Base-by-base conservation (phyloP, 2,329 filamentous ascomycete species). In the Sphaerostilbella broomeana region DNA sequence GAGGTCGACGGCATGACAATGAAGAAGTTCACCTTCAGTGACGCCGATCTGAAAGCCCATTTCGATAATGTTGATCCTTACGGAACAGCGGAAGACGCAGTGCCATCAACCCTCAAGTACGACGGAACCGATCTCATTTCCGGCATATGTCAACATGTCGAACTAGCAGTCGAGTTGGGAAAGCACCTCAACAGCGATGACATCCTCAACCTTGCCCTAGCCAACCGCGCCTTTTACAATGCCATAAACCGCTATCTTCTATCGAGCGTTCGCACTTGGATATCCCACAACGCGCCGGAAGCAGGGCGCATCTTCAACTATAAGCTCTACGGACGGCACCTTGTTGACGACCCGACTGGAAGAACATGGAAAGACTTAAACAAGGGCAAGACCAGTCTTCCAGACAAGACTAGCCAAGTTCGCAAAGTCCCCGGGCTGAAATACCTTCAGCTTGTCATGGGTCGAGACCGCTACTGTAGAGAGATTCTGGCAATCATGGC, bases 381-480 rank as follows among this genome's bases (percentile, higher is more conserved):
- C 17, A 42, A 36, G 12, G 38, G 39, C 20, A 42, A 18, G 9
- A 24, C 21, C 17, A 27, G 39, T 37, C 30, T 46, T 39, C 38
- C 40, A 11, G 32, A 31, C 12, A 46, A 33, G 27, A 42, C 35
- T 35, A 48, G 12, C 49, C 44, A 63, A 20, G 55, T 68, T 19
- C 77, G 70, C 32, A 59, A 60, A 16, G 70, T 84, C 2, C 84
- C 84, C 0, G 71, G 74, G 6, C 64, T 90, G 33, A 65, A 67
- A 30, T 92, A 83, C 73, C 66, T 86, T 6, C 68, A 74, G 41
- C 79, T 90, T 72, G 68, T 86, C 1, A 57, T 75, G 46, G 72
- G 67, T 43, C 70, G 81, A 9, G 65, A 82, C 47, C 63, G 65
- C 26, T 68, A 69, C 24, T 69, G 75, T 44, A 63, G 70, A 18